Evolutionary conservation across 441 rosid species (phyloP).

Genomic region (Euphorbia schlechtendalii): DNA sequence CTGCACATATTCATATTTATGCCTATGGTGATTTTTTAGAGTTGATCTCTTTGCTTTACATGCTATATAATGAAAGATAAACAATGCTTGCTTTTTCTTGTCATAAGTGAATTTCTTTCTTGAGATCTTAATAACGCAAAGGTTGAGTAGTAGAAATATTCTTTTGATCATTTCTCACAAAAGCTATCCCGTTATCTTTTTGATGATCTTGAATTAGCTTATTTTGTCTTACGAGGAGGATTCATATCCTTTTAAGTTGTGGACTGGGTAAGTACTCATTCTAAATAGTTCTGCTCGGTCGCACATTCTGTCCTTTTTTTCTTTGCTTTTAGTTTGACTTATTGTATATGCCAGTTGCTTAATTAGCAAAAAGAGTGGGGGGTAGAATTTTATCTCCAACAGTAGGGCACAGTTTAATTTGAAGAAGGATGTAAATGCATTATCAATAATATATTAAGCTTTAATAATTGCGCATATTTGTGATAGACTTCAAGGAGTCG

Average conservation of each 20-base stretch:
- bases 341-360: no score
- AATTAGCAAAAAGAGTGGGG: no score
- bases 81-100: not conserved
- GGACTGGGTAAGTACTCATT: not conserved
- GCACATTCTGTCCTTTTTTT: not conserved
- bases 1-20: slow-evolving; percentile 1
- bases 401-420: not conserved
- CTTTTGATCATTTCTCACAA: not conserved
- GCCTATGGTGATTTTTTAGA: slow-evolving; percentile 8
- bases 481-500: not conserved
- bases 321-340: not conserved
- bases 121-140: not conserved
- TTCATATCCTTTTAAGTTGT: not conserved
- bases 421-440: not conserved
- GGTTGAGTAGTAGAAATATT: not conserved
- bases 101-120: not conserved
- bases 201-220: not conserved
- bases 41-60: slow-evolving; percentile 8
- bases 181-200: not conserved
- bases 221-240: not conserved
- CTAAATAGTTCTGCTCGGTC: not conserved
- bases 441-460: not conserved
- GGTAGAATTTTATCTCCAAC: not conserved
- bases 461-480: not conserved
- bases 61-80: not conserved